Base-by-base conservation (phyloP, 2,329 filamentous ascomycete species). In the Curvularia verruculosa region DNA sequence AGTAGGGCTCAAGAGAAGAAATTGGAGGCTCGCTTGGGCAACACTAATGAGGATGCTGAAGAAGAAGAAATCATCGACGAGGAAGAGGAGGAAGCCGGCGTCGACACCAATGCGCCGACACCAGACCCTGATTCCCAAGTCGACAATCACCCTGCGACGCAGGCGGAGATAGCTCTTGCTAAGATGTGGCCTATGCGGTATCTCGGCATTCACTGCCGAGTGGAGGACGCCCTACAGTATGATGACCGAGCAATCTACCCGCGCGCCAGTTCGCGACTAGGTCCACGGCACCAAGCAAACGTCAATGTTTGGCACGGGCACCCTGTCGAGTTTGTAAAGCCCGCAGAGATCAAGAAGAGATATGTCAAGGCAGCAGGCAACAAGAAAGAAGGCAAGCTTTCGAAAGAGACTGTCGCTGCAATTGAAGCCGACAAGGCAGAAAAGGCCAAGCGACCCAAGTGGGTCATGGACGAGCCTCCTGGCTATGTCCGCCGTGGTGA, bases 121-220 rank as follows among this genome's bases (percentile, higher is more conserved):
- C 79, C 79, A 49, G 78, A 75, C 34, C 75, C 76, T 8, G 84
- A 81, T 12, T 77, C 79, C 15, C 79, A 86, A 43, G 82, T 85
- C 39, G 84, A 87, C 56, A 84, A 86, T 52, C 82, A 84, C 57
- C 82, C 84, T 29, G 85, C 83, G 9, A 97, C 93, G 0, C 86
- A 89, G 54, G 92, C 96, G 71, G 94, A 98, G 74, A 89, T 94
- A 56, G 91, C 95, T 56, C 90, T 97, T 66, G 92, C 94, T 29
- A 95, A 92, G 69, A 85, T 97, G 70, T 99, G 95, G 95, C 93
- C 92, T 2, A 98, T 95, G 80, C 87, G 95, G 59, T 99, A 99
- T 75, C 81, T 99, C 6, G 95, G 95, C 36, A 92, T 96, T 65
- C 95, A 99, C 78, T 97, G 93, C 78, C 90, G 92, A 65, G 90